phyloP scores from a whole-genome alignment of 2,329 filamentous ascomycete species.

The Purpureocillium takamizusanense region DNA sequence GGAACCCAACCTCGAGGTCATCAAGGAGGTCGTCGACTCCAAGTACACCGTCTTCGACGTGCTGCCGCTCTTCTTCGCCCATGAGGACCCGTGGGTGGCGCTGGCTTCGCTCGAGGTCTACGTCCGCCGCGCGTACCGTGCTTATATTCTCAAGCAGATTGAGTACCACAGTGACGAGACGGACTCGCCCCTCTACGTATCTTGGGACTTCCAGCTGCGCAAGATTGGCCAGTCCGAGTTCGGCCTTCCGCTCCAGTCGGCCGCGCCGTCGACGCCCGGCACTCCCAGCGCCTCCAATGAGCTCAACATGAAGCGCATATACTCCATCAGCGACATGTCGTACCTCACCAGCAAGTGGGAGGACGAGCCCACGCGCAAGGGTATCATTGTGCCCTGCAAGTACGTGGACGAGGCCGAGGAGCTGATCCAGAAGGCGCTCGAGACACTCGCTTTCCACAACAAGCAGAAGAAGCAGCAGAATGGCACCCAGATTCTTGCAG shows the following conservation, averaged over 20 bases:
- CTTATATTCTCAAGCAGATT: slow-evolving; percentile 82
- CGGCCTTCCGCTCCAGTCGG: slow-evolving; percentile 69
- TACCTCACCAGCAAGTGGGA: slow-evolving; percentile 68
- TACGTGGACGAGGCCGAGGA: slow-evolving; percentile 95
- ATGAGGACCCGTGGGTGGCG: slow-evolving; percentile 89
- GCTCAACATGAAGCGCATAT: slow-evolving; percentile 67
- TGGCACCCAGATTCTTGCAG: slow-evolving; percentile 54
- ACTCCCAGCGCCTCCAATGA: slow-evolving; percentile 52
- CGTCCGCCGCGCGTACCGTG: slow-evolving; percentile 90
- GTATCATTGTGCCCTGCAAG: slow-evolving; percentile 86
- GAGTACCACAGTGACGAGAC: slow-evolving; percentile 79
- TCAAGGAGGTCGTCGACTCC: slow-evolving; percentile 97
- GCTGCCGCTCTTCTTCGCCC: slow-evolving; percentile 86
- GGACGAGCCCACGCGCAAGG: slow-evolving; percentile 75
- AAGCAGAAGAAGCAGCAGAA: slow-evolving; percentile 47
- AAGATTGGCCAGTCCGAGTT: slow-evolving; percentile 91
- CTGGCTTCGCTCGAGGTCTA: slow-evolving; percentile 93
- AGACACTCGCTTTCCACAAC: slow-evolving; percentile 59
- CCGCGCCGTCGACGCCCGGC: slow-evolving; percentile 74
- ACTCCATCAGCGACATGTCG: slow-evolving; percentile 94
- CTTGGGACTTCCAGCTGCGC: slow-evolving; percentile 92
- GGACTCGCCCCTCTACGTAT: slow-evolving; percentile 62
- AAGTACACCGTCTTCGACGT: slow-evolving; percentile 99
- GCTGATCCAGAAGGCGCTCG: slow-evolving; percentile 71
- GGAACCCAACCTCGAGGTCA: slow-evolving; percentile 78